Conservation (phyloP, 495 filamentous ascomycete species). For the Xylaria scruposa region DNA sequence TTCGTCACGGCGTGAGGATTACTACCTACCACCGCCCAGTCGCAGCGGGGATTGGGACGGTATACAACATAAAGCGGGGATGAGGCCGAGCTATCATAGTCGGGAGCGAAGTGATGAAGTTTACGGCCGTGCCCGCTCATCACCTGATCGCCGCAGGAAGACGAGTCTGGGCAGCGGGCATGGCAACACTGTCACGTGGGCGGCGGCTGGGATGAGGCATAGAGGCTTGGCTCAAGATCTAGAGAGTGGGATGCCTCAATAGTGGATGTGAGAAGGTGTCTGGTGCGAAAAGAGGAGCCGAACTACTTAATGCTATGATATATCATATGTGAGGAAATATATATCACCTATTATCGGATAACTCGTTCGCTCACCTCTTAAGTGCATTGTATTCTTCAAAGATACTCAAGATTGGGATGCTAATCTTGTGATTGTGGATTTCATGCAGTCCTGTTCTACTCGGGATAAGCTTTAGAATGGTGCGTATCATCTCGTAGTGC, state of each 20-base stretch:
- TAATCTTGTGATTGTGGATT: neutral
- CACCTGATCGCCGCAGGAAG: slow-evolving; percentile 20
- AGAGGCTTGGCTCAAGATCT: slow-evolving; percentile 34
- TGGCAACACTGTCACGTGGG: slow-evolving; percentile 29
- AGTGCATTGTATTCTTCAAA: neutral
- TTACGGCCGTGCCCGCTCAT: slow-evolving; percentile 26
- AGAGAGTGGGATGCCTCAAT: slow-evolving; percentile 32
- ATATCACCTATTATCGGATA: neutral
- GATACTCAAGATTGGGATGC: neutral
- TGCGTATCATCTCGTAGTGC: neutral
- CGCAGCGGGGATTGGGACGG: slow-evolving; percentile 4
- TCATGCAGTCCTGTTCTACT: neutral
- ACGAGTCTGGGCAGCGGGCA: slow-evolving; percentile 32
- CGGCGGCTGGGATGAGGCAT: neutral
- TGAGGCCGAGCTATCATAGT: slow-evolving; percentile 26
- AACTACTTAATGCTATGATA: neutral
- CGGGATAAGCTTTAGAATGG: too few species aligned
- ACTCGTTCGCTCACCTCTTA: neutral
- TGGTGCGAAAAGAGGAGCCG: too few species aligned
- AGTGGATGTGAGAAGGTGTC: neutral
- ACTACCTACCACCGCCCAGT: slow-evolving; percentile 17
- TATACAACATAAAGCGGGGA: slow-evolving; percentile 7
- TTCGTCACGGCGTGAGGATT: slow-evolving; percentile 30
- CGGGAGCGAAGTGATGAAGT: slow-evolving; percentile 33
- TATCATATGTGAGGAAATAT: neutral